phyloP scores from a whole-genome alignment of 2,329 filamentous ascomycete genomes.

The Hortaea sp. region DNA sequence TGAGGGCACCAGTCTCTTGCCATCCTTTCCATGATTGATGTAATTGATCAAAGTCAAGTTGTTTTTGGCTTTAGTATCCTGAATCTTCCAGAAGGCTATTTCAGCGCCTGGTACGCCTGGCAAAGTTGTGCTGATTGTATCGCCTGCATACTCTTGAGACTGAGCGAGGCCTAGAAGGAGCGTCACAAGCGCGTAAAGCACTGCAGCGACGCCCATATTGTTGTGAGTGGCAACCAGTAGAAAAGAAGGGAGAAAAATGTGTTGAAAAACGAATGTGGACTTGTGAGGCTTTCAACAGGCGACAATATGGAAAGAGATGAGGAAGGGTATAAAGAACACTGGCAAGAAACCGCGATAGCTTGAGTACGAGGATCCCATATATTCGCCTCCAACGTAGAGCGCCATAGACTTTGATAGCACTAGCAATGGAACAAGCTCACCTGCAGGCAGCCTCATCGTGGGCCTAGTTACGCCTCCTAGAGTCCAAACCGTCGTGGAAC shows the following conservation, averaged over 20 bases:
- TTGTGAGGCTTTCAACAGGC: no score
- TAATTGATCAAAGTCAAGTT: conserved; percentile 28
- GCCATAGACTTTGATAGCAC: neutral
- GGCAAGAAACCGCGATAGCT: no score
- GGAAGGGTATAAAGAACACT: no score
- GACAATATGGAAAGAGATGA: no score
- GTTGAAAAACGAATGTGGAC: neutral
- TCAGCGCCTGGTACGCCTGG: conserved; percentile 25
- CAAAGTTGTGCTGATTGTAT: conserved; percentile 21
- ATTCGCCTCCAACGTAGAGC: neutral
- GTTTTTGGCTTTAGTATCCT: conserved; percentile 9
- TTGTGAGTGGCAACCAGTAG: neutral
- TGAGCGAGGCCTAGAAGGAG: conserved; percentile 1
- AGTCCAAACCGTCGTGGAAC: no score
- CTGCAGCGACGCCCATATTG: neutral
- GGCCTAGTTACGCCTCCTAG: no score
- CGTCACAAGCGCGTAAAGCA: neutral
- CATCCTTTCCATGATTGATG: conserved; percentile 18
- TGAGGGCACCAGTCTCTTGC: conserved; percentile 14
- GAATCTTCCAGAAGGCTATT: conserved; percentile 25
- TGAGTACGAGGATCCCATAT: no score
- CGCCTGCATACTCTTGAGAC: conserved; percentile 25
- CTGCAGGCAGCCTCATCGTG: no score
- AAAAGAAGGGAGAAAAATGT: neutral
- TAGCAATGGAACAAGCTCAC: neutral